Percentiles rank a stretch among this genome's conserved stretches.
Evolutionary conservation across 768 basidiomycete species (phyloP).

Genomic region (Daedaleopsis sinensis): DNA sequence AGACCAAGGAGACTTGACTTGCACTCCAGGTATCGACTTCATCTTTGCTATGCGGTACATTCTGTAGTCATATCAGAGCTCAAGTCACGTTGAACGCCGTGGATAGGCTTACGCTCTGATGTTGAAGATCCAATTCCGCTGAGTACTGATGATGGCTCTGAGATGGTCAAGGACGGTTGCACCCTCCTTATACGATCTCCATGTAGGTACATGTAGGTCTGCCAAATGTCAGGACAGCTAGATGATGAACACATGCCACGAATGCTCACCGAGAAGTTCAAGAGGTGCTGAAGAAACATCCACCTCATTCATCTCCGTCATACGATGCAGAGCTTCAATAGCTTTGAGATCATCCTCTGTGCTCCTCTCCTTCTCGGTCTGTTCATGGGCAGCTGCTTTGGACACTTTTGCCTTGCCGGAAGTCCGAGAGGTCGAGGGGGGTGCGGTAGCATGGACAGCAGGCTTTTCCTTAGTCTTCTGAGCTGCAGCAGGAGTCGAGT

Average conservation of each 20-base stretch:
- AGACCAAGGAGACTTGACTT: conserved; percentile 25
- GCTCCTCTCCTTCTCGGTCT: background rate
- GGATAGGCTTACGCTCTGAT: conserved; percentile 31
- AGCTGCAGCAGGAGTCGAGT: conserved; percentile 6
- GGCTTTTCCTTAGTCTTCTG: conserved; percentile 13
- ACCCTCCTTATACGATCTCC: conserved; percentile 14
- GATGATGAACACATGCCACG: background rate
- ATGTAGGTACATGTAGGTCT: conserved; percentile 29
- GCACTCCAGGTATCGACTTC: conserved; percentile 38
- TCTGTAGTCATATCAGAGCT: conserved; percentile 21
- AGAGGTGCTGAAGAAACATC: conserved; percentile 11
- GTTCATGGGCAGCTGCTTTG: conserved; percentile 3
- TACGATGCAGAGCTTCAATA: conserved; percentile 15
- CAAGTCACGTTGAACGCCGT: background rate
- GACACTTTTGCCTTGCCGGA: background rate
- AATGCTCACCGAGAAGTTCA: conserved; percentile 12
- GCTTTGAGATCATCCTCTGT: conserved; percentile 16
- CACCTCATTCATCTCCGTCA: conserved; percentile 12
- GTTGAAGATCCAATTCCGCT: conserved; percentile 33
- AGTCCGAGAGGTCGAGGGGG: conserved; percentile 6
- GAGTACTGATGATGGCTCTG: conserved; percentile 1
- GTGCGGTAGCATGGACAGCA: conserved; percentile 8
- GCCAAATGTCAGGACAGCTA: background rate
- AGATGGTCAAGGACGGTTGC: conserved; percentile 26
- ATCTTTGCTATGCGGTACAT: conserved; percentile 40